Percentiles rank a stretch among this genome's conserved stretches.
Conservation (phyloP, 1,284 basidiomycete genomes). For the Ceratobasidium sp. region DNA sequence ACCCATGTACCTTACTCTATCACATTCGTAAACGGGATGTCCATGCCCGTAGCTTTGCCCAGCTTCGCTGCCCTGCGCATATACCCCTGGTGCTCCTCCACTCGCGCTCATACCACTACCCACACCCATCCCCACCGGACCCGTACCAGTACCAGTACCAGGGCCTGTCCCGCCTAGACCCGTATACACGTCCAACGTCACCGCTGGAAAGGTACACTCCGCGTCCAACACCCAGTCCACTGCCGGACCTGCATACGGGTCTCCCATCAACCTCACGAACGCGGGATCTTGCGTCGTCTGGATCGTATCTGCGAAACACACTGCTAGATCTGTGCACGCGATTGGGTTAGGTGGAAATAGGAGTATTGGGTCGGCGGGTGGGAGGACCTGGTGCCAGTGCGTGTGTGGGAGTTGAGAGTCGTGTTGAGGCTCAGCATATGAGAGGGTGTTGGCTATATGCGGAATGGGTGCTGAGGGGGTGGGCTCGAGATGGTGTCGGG, state of each 20-base stretch:
- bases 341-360: constrained; percentile 32
- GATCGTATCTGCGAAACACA: constrained; percentile 30
- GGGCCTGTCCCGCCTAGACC: too few relatives aligned
- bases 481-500: not conserved
- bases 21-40: too few relatives aligned
- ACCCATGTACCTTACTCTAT: too few relatives aligned
- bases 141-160: too few relatives aligned
- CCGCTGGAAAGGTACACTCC: constrained; percentile 7
- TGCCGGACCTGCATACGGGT: constrained; percentile 21
- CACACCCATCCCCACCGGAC: too few relatives aligned
- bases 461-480: not conserved
- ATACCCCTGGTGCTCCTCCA: too few relatives aligned
- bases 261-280: constrained; percentile 6
- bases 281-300: constrained; percentile 15
- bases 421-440: constrained; percentile 34
- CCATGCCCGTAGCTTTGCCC: too few relatives aligned
- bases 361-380: constrained; percentile 22
- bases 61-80: too few relatives aligned
- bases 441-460: constrained; percentile 14
- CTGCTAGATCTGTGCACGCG: constrained; percentile 33
- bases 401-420: constrained; percentile 17
- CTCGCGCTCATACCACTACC: too few relatives aligned
- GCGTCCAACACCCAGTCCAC: constrained; percentile 20
- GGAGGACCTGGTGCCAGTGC: constrained; percentile 35
- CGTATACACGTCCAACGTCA: constrained; percentile 2